A percentile compares a stretch with the other conserved stretches of the same genome.
phyloP scores from a whole-genome alignment of 1,284 basidiomycete species.

The Boletus subluridellus region DNA sequence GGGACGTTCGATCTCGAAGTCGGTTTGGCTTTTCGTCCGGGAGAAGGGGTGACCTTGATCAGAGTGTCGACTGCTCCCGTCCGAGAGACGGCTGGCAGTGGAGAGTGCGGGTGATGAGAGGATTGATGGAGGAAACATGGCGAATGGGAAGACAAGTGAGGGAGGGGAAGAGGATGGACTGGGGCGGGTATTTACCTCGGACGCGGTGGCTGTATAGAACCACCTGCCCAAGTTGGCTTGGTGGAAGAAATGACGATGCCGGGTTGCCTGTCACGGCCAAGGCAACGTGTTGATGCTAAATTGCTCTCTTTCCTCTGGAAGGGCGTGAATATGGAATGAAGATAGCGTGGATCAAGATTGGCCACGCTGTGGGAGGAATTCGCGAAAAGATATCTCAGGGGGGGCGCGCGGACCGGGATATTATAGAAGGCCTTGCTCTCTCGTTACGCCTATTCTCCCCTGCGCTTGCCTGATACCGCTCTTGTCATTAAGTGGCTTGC shows the following conservation, averaged over 20 bases:
- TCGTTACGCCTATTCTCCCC: neutral
- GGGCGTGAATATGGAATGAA: constrained; percentile 30
- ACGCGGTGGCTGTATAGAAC: constrained; percentile 33
- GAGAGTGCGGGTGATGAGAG: constrained; percentile 34
- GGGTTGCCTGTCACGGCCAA: constrained; percentile 32
- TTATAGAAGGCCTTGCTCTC: constrained; percentile 8
- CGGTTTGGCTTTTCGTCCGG: constrained; percentile 38
- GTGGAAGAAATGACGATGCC: constrained; percentile 26
- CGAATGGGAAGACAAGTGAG: constrained; percentile 10
- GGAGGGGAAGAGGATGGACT: constrained; percentile 5
- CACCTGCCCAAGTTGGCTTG: constrained; percentile 32
- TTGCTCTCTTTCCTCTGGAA: constrained; percentile 25
- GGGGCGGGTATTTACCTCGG: constrained; percentile 33
- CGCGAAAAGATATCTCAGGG: constrained; percentile 19
- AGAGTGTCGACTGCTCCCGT: constrained; percentile 34
- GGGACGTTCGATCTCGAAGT: constrained; percentile 62
- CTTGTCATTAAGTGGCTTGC: constrained; percentile 8
- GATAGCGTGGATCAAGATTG: constrained; percentile 34
- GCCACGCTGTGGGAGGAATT: constrained; percentile 23
- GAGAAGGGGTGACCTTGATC: constrained; percentile 32
- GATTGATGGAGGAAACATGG: constrained; percentile 29
- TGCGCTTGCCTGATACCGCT: constrained; percentile 4
- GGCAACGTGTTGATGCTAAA: constrained; percentile 33
- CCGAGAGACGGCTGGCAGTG: constrained; percentile 34
- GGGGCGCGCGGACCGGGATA: constrained; percentile 8